A percentile compares a stretch with the other conserved stretches of the same genome.
phyloP scores from a whole-genome alignment of 805 yeast genomes.

The Monosporozyma aquatica region DNA sequence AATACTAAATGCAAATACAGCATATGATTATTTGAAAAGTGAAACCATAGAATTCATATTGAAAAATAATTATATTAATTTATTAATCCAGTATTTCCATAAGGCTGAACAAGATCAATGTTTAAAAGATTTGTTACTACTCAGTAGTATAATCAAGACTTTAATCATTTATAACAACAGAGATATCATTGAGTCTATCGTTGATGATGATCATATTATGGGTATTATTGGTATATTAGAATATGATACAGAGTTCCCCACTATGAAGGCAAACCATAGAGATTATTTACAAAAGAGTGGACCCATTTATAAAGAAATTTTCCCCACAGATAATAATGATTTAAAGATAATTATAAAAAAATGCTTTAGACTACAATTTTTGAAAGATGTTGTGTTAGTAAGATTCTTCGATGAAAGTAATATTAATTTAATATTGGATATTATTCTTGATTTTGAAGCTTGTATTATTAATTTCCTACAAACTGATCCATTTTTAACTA shows the following conservation, averaged over 20 bases:
- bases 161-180: slow-evolving; percentile 65
- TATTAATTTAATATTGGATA: slow-evolving; percentile 49
- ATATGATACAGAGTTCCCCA: slow-evolving; percentile 82
- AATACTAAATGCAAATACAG: slow-evolving; percentile 48
- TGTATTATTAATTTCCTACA: slow-evolving; percentile 29
- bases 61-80: slow-evolving; percentile 42
- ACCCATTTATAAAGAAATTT: slow-evolving; percentile 53
- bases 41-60: slow-evolving; percentile 50
- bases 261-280: slow-evolving; percentile 70
- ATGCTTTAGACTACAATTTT: slow-evolving; percentile 69
- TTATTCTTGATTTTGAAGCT: slow-evolving; percentile 26
- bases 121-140: slow-evolving; percentile 48
- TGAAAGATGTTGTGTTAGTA: slow-evolving; percentile 81
- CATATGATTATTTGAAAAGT: slow-evolving; percentile 50
- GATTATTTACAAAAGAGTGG: slow-evolving; percentile 47
- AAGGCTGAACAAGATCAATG: slow-evolving; percentile 45
- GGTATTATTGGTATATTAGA: slow-evolving; percentile 76
- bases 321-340: slow-evolving; percentile 47
- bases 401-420: slow-evolving; percentile 75
- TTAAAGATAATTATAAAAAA: slow-evolving; percentile 52
- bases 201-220: slow-evolving; percentile 42
- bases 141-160: slow-evolving; percentile 69
- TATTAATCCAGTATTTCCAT: slow-evolving; percentile 45
- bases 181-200: slow-evolving; percentile 46
- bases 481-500: slow-evolving; percentile 39